Evolutionary conservation across 2,329 filamentous ascomycete species (phyloP).

Genomic region (Colletotrichum lini): DNA sequence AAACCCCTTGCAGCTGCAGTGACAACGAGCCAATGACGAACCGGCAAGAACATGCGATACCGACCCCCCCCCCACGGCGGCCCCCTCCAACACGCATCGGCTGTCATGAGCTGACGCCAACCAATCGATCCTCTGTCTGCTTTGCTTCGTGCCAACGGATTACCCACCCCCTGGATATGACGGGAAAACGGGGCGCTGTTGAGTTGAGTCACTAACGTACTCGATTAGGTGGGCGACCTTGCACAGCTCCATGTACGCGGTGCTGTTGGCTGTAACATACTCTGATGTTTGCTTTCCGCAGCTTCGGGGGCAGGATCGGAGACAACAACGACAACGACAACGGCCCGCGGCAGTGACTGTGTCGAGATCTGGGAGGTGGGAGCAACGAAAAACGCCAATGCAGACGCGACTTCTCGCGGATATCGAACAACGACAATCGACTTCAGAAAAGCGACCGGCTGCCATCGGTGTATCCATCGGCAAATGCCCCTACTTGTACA

Average conservation of each 20-base stretch:
- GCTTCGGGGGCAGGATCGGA: no score
- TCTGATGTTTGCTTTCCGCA: no score
- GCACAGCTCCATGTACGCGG: not conserved
- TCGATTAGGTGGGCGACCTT: not conserved
- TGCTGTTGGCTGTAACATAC: not conserved
- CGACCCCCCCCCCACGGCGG: not conserved
- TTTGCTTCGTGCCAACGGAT: not conserved
- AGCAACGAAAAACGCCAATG: not conserved
- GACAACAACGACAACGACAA: not conserved
- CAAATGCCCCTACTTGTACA: not conserved
- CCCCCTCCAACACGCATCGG: not conserved
- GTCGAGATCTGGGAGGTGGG: not conserved
- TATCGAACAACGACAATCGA: not conserved
- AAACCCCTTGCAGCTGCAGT: constrained; percentile 34
- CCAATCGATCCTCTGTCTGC: not conserved
- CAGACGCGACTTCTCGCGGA: not conserved
- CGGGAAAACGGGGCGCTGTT: not conserved
- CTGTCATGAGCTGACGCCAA: not conserved
- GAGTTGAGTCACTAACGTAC: not conserved
- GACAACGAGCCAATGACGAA: constrained; percentile 20
- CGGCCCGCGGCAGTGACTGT: not conserved
- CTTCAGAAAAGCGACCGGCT: no score
- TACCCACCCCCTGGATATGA: not conserved
- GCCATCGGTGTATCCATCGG: not conserved
- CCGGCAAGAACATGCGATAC: constrained; percentile 6